Conservation (phyloP, 148 eudicot species). For the Silene conica region DNA sequence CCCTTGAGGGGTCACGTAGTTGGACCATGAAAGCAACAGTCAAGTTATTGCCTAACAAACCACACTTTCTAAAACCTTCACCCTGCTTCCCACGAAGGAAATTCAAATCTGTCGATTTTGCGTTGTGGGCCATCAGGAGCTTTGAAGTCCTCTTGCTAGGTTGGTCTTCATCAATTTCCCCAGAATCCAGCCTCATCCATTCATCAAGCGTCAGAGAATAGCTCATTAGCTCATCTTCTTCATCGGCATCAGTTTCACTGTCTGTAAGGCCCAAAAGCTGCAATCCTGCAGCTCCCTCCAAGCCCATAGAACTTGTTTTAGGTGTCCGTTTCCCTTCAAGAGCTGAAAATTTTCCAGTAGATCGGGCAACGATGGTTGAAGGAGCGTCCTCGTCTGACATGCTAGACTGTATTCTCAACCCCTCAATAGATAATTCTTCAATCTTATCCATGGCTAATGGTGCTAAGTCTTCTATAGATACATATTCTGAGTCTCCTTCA, state of each 20-base stretch:
- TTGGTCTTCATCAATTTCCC: conserved; percentile 40
- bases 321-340: conserved; percentile 42
- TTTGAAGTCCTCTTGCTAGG: conserved; percentile 40
- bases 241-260: conserved; percentile 40
- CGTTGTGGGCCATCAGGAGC: conserved; percentile 43
- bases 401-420: conserved; percentile 84
- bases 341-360: conserved; percentile 52
- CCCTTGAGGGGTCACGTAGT: conserved; percentile 55
- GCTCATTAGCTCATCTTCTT: conserved; percentile 52
- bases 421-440: conserved; percentile 89
- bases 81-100: conserved; percentile 21
- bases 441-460: conserved; percentile 94
- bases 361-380: conserved; percentile 47
- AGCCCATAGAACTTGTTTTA: conserved; percentile 45
- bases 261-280: conserved; percentile 63
- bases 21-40: conserved; percentile 54
- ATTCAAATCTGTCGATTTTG: conserved; percentile 27
- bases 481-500: conserved; percentile 55
- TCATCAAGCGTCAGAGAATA: conserved; percentile 50
- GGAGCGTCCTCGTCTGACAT: conserved; percentile 84
- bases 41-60: conserved; percentile 49
- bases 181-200: conserved; percentile 55
- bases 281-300: conserved; percentile 90
- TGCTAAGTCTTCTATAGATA: conserved; percentile 82
- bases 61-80: conserved; percentile 27